These are phyloP conservation scores for Daldinia sp. DNA, from an alignment of 2,329 filamentous ascomycete genomes.

Conservation along the genomic window DNA sequence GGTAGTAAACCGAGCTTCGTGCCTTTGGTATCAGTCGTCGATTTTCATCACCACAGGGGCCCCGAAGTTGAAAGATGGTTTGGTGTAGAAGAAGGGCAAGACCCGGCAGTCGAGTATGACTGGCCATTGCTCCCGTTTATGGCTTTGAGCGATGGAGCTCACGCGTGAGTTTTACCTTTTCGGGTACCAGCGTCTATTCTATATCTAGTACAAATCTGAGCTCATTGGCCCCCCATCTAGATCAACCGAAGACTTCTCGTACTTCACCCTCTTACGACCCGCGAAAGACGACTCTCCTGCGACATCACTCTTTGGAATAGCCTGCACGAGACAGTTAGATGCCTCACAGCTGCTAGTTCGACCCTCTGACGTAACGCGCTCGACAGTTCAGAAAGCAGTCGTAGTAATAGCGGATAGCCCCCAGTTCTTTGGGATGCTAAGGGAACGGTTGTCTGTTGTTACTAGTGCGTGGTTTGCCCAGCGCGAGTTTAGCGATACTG, in stretches of 20 bases:
- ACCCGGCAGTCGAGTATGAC: constrained; percentile 86
- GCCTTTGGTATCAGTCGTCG: constrained; percentile 82
- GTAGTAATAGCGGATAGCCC: constrained; percentile 94
- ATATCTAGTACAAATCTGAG: constrained; percentile 17
- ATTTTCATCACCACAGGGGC: constrained; percentile 86
- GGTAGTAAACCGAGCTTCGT: constrained; percentile 59
- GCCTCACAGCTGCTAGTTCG: constrained; percentile 80
- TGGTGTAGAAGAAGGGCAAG: constrained; percentile 76
- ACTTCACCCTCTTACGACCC: constrained; percentile 88
- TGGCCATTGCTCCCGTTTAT: constrained; percentile 96
- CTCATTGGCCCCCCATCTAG: constrained; percentile 57
- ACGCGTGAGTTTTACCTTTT: constrained; percentile 73
- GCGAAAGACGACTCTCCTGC: constrained; percentile 66
- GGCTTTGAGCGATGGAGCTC: constrained; percentile 94
- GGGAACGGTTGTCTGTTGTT: constrained; percentile 89
- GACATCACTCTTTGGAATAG: constrained; percentile 93
- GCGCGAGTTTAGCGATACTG: constrained; percentile 88
- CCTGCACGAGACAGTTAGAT: constrained; percentile 92
- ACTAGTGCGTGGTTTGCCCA: constrained; percentile 98
- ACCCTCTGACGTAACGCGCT: constrained; percentile 91
- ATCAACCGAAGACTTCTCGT: constrained; percentile 95
- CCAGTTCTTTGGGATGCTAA: constrained; percentile 88
- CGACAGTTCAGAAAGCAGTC: constrained; percentile 97
- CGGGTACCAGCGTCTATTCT: neutral
- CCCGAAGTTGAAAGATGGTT: constrained; percentile 96